Evolutionary conservation across 306 rosid species (phyloP), one percentile per base, ranked within the genome.

Genomic region (Heteromeles arbutifolia): DNA sequence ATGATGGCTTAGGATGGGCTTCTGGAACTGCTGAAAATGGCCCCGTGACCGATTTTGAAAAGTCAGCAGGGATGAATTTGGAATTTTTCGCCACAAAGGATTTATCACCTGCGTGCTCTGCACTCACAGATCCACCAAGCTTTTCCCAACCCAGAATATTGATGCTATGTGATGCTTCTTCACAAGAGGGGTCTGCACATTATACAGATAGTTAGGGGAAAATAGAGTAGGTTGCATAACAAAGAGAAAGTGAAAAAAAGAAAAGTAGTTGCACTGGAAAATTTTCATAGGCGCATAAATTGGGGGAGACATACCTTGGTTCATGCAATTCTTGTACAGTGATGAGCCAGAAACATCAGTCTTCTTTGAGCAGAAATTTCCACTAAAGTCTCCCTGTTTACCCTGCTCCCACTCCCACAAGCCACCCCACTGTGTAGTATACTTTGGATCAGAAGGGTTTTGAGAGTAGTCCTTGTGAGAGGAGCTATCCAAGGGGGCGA

Each of bases 341-440:
- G 59, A 56, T 19, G 81, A 77, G 45, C 80, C 80, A 63, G 82
- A 13, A 22, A 63, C 31, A 76, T 54, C 73, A 11, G 75, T 31
- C 52, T 74, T 86, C 74, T 77, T 88, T 52, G 86, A 67, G 61
- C 72, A 50, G 62, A 80, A 80, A 80, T 84, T 45, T 67, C 80
- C 85, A 83, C 81, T 84, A 82, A 43, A 57, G 52, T 81, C 84
- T 53, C 77, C 75, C 71, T 26, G 81, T 45, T 83, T 78, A 56
- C 77, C 83, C 73, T 72, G 84, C 59, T 83, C 79, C 72, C 86
- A 80, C 22, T 85, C 92, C 14, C 89, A 85, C 52, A 65, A 65
- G 71, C 74, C 80, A 79, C 66, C 79, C 83, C 81, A 73, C 37
- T 66, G 84, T 37, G 79, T 76, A 48, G 74, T 2, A 72, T 82